Base-by-base conservation (phyloP, 768 basidiomycete genomes). In the Xerocomellus dryophilus region DNA sequence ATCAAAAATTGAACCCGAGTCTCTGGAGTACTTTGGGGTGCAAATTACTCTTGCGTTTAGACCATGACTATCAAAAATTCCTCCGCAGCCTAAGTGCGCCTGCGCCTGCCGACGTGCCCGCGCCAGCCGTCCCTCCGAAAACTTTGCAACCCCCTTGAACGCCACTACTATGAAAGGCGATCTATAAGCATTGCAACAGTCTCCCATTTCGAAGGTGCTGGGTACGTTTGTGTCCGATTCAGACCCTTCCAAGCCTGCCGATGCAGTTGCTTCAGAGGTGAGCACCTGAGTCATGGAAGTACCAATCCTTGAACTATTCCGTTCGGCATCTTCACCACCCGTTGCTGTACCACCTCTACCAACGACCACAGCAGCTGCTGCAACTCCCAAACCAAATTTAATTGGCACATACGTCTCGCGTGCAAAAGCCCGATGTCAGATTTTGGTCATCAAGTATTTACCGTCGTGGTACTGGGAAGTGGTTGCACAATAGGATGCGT, bases 41-140 rank as follows among this genome's bases (percentile, higher is more conserved):
- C 5, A 81, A 84, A 50, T 74, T 78, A 9, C 74, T 93, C 2
- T 62, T 87, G 10, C 65, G 79, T 7, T 74, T 92, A 1, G 89
- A 86, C 9, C 64, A 72, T 1, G 88, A 93, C 66, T 90, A 90
- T 56, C 86, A 86, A 60, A 71, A 75, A 0, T 73, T 91, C 44
- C 70, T 86, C 3, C 76, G 81, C 1, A 73, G 81, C n/a, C n/a
- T n/a, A n/a, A 90, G 90, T 7, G 62, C 66, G 1, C 62, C 71
- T 8, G 47, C 65, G 54, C 72, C 29, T 34, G 58, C n/a, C n/a
- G 61, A 25, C 14, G 57, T 53, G 17, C 47, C 58, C 18, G 45
- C 59, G 7, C 63, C 76, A 17, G 20, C 66, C 2, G 51, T 64
- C 7, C 66, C 74, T 2, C 44, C 66, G 7, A 68, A 68, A 14